Evolutionary conservation across 371 early-diverging fungal species (phyloP).

Genomic region (Conidiobolus coronatus): DNA sequence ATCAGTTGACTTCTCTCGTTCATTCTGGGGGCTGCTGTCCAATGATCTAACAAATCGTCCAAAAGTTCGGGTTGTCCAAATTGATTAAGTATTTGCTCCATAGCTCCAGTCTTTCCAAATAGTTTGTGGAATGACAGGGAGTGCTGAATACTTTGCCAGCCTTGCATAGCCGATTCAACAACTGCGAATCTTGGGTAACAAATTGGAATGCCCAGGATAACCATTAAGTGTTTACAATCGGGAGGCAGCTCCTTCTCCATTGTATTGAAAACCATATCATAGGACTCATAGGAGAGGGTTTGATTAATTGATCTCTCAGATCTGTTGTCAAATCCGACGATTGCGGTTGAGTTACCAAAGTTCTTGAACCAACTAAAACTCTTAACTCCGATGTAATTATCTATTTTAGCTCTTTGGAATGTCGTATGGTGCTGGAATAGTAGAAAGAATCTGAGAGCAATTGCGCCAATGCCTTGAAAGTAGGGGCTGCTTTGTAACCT

Average conservation of each 20-base stretch:
- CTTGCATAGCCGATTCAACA: conserved; percentile 32
- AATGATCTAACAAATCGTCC: conserved; percentile 58
- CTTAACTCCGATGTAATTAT: conserved; percentile 33
- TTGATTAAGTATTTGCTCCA: conserved; percentile 25
- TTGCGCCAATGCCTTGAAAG: conserved; percentile 12
- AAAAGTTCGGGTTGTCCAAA: conserved; percentile 64
- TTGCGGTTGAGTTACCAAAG: conserved; percentile 37
- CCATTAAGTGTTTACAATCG: conserved; percentile 33
- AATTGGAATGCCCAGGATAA: conserved; percentile 46
- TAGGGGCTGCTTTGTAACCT: conserved; percentile 32
- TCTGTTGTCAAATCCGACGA: conserved; percentile 52
- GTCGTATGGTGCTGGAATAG: conserved; percentile 72
- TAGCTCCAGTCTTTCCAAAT: conserved; percentile 22
- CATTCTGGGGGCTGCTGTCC: conserved; percentile 33
- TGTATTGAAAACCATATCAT: conserved; percentile 29
- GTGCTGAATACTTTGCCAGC: conserved; percentile 8
- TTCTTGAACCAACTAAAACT: conserved; percentile 17
- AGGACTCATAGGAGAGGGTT: conserved; percentile 32
- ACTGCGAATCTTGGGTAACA: conserved; percentile 48
- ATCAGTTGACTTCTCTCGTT: conserved; percentile 43
- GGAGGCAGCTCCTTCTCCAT: conserved; percentile 25
- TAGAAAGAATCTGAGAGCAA: conserved; percentile 53
- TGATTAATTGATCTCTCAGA: conserved; percentile 40
- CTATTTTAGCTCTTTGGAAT: conserved; percentile 19
- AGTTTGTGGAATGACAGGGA: conserved; percentile 12